Conservation (phyloP, 495 filamentous ascomycete species). For the Symbiotaphrina buchneri region DNA sequence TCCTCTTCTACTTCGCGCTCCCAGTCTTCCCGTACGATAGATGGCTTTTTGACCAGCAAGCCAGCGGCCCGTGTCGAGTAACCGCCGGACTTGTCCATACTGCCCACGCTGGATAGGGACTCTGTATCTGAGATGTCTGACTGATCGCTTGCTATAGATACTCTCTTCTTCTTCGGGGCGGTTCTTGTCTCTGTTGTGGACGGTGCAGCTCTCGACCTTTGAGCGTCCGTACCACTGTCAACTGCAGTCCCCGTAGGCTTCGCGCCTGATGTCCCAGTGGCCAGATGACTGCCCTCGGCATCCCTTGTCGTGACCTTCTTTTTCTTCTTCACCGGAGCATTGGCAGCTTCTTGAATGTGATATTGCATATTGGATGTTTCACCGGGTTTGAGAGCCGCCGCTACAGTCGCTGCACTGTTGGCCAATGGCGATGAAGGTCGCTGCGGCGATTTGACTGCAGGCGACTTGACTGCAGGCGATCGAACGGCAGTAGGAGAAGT, state of each 20-base stretch:
- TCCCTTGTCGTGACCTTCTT: constrained; percentile 21
- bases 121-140: constrained; percentile 12
- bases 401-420: constrained; percentile 6
- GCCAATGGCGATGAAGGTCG: constrained; percentile 2
- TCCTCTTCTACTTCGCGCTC: constrained; percentile 20
- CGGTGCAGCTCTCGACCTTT: background rate
- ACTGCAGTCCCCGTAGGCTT: constrained; percentile 17
- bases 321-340: constrained; percentile 27
- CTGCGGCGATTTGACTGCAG: background rate
- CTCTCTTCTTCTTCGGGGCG: constrained; percentile 11
- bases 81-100: background rate
- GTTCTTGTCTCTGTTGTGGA: constrained; percentile 4
- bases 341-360: constrained; percentile 19
- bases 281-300: constrained; percentile 21
- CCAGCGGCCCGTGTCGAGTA: constrained; percentile 7
- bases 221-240: constrained; percentile 3
- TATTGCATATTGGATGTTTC: constrained; percentile 15
- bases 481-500: constrained; percentile 13
- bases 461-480: background rate
- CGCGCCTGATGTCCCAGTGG: constrained; percentile 13
- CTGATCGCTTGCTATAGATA: background rate
- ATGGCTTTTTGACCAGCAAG: constrained; percentile 27
- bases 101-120: constrained; percentile 9
- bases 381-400: constrained; percentile 8
- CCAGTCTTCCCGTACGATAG: constrained; percentile 35